Percentiles rank a stretch among this genome's conserved stretches.
Evolutionary conservation across 2,329 filamentous ascomycete genomes (phyloP).

Genomic region (Hortaea werneckii): DNA sequence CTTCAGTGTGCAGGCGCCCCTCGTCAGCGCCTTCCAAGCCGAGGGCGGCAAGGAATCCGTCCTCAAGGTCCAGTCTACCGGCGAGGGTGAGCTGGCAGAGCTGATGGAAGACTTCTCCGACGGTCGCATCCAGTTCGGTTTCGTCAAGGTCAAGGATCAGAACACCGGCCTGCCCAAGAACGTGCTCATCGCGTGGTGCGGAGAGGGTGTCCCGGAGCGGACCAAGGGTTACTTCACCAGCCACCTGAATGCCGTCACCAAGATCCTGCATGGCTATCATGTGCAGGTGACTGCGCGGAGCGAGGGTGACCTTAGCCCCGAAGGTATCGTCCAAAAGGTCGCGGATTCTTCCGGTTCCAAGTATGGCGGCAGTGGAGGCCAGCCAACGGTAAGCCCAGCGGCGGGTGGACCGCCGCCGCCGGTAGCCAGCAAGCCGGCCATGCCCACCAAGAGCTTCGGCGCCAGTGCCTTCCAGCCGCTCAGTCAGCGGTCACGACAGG

Average conservation of each 20-base stretch:
- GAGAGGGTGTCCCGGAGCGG: slow-evolving; percentile 92
- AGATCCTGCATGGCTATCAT: slow-evolving; percentile 90
- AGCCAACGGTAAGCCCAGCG: slow-evolving; percentile 28
- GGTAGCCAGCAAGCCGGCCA: slow-evolving; percentile 83
- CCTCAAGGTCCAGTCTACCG: slow-evolving; percentile 84
- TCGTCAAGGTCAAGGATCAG: slow-evolving; percentile 90
- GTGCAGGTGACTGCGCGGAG: slow-evolving; percentile 94
- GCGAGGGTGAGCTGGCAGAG: slow-evolving; percentile 84
- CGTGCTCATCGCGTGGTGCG: slow-evolving; percentile 92
- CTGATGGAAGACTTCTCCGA: slow-evolving; percentile 95
- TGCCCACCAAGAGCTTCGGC: slow-evolving; percentile 57
- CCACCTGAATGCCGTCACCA: slow-evolving; percentile 79
- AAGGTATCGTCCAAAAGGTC: slow-evolving; percentile 84
- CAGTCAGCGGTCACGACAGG: slow-evolving; percentile 48
- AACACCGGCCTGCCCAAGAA: slow-evolving; percentile 85
- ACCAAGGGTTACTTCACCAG: slow-evolving; percentile 98
- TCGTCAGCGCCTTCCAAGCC: slow-evolving; percentile 82
- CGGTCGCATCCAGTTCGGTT: slow-evolving; percentile 92
- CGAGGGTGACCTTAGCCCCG: slow-evolving; percentile 76
- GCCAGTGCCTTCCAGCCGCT: slow-evolving; percentile 56
- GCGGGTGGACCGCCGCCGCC: slow-evolving; percentile 54
- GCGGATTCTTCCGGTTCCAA: slow-evolving; percentile 90
- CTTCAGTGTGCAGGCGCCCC: slow-evolving; percentile 83
- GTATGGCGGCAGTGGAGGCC: slow-evolving; percentile 60
- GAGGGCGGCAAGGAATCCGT: slow-evolving; percentile 86